Evolutionary conservation across 805 yeast genomes (phyloP), one percentile per base, ranked within the genome.

Genomic region (Phaffomyces thermotolerans): DNA sequence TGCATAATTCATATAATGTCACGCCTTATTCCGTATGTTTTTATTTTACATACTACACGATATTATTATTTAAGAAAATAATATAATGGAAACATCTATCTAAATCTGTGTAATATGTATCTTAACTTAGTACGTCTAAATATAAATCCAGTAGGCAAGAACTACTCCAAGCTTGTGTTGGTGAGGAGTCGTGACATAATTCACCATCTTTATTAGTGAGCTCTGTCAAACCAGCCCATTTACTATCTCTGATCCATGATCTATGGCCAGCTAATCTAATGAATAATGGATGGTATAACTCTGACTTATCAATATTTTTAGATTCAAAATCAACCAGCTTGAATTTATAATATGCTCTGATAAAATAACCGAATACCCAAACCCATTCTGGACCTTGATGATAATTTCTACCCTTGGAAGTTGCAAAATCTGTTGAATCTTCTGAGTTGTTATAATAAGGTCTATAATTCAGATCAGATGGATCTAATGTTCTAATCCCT

Each of bases 371-470:
- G 23, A 74, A 72, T 46, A 80, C 76, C 97, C 97, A 91, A 30
- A 86, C 84, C 99, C 99, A 91, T 60, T 93, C 99, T 3, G 99
- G 99, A 2, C 99, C 99, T 66, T 91, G 98, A 63, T 91, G 99
- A 62, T 91, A 91, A 65, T 93, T 93, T 56, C 98, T 76, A 27
- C 99, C 99, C 64, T 89, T 88, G 2, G 97, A 73, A 0, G 97
- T 89, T 1, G 95, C 88, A 72, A 89, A 93, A 62, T 91, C 96
- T 5, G 73, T 78, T 42, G 76, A 78, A 56, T 91, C 98, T 34
- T 76, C 83, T 39, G 88, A 67, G 60, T 91, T 93, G 57, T 70
- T 69, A 63, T 91, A 91, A 65, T 86, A 78, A 2, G 99, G 99
- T 50, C 95, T 74, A 63, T 93, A 91, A 64, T 91, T 90, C 67